Percentiles rank a stretch among this genome's conserved stretches.
Conservation (phyloP, 371 early-diverging fungal species). For the Syncephalastrum monosporum region DNA sequence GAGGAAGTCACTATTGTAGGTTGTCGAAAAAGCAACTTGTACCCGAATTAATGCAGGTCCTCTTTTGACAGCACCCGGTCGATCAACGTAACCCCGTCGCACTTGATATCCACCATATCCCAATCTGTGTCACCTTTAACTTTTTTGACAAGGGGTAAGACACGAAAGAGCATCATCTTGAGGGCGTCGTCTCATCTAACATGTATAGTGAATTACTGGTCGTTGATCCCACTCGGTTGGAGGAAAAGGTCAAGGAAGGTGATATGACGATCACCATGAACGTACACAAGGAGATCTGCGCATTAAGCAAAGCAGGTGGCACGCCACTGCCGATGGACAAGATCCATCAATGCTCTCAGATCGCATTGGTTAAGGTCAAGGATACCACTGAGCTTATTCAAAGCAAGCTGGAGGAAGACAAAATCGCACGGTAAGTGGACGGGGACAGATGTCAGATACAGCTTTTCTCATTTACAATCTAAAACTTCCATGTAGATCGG, state of each 20-base stretch:
- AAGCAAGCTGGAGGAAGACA: conserved; percentile 58
- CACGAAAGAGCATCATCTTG: neutral
- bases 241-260: conserved; percentile 82
- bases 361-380: conserved; percentile 73
- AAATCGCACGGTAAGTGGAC: conserved; percentile 22
- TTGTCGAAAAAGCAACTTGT: neutral
- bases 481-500: no score
- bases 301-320: conserved; percentile 91
- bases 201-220: conserved; percentile 64
- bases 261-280: conserved; percentile 89
- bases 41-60: neutral
- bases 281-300: conserved; percentile 88
- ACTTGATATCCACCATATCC: conserved; percentile 91
- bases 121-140: conserved; percentile 89
- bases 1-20: conserved; percentile 88
- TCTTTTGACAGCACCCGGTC: conserved; percentile 66
- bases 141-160: conserved; percentile 84
- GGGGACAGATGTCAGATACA: neutral
- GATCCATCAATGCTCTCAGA: conserved; percentile 72
- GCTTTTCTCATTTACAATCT: no score
- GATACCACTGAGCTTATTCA: conserved; percentile 74
- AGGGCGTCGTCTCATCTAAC: neutral
- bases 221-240: conserved; percentile 83
- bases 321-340: conserved; percentile 66
- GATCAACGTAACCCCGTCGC: conserved; percentile 91